Evolutionary conservation across 2,329 filamentous ascomycete genomes (phyloP).

Genomic region (Botryosphaeria dothidea): DNA sequence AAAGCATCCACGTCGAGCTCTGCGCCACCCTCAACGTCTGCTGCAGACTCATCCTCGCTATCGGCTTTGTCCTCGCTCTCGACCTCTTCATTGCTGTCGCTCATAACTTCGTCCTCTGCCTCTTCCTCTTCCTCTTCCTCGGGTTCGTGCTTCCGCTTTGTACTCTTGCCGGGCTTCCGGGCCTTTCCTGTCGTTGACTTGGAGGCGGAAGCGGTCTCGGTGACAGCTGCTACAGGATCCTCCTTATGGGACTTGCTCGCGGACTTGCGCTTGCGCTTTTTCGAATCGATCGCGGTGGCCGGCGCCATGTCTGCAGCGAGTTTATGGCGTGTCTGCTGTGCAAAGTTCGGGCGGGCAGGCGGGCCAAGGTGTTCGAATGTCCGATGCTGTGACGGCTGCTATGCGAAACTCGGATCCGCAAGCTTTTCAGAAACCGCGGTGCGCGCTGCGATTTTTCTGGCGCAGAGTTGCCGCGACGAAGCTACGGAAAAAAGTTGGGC

Average conservation of each 20-base stretch:
- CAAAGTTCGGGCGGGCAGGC: too few relatives aligned
- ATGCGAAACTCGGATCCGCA: not conserved
- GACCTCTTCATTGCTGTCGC: conserved; percentile 34
- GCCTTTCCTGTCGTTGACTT: conserved; percentile 30
- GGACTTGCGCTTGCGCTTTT: conserved; percentile 53
- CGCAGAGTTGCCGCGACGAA: not conserved
- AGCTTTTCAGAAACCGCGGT: not conserved
- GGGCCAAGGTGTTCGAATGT: too few relatives aligned
- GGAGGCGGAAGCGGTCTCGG: conserved; percentile 32
- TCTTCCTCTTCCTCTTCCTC: conserved; percentile 25
- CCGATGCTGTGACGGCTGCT: too few relatives aligned
- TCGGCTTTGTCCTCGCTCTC: conserved; percentile 30
- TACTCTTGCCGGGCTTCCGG: conserved; percentile 44
- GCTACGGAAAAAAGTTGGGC: not conserved
- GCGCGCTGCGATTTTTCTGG: not conserved
- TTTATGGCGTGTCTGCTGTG: not conserved
- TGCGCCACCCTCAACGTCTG: conserved; percentile 25
- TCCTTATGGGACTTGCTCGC: conserved; percentile 35
- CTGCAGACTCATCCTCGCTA: not conserved
- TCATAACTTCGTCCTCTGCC: too few relatives aligned
- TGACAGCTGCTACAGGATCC: conserved; percentile 21
- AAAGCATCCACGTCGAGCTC: conserved; percentile 49
- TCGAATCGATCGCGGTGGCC: conserved; percentile 39
- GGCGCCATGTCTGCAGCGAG: conserved; percentile 34
- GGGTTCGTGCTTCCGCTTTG: conserved; percentile 37